Evolutionary conservation across 306 rosid species (phyloP).

Genomic region (Benincasa hispida): DNA sequence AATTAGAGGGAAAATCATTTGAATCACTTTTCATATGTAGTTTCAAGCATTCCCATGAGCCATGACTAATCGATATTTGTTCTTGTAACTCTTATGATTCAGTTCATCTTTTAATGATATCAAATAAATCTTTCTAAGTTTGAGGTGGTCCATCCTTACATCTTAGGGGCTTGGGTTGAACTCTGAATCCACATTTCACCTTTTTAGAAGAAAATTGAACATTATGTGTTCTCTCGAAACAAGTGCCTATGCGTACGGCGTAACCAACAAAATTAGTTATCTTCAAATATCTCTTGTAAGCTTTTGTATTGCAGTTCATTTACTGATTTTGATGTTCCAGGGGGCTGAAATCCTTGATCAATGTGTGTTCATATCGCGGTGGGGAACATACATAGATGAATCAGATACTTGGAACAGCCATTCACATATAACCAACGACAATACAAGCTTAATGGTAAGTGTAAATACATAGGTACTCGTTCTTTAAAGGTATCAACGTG

Average conservation of each 20-base stretch:
- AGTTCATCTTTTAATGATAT: background rate
- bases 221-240: background rate
- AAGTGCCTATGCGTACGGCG: background rate
- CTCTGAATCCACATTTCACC: background rate
- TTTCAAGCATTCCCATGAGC: background rate
- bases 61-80: background rate
- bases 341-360: constrained; percentile 69
- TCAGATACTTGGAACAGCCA: constrained; percentile 29
- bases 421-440: constrained; percentile 21
- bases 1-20: background rate
- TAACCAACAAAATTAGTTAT: background rate
- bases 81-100: background rate
- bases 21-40: background rate
- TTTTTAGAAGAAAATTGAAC: background rate
- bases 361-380: constrained; percentile 50
- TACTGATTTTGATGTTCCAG: constrained; percentile 25
- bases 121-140: background rate
- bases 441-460: constrained; percentile 37
- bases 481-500: background rate
- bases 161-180: background rate
- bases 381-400: constrained; percentile 42
- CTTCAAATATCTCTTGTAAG: constrained; percentile 8
- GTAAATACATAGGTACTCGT: background rate
- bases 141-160: background rate
- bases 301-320: background rate